Evolutionary conservation across 345 rosid species (phyloP), one percentile per base, ranked within the genome.

Genomic region (Heritiera littoralis): DNA sequence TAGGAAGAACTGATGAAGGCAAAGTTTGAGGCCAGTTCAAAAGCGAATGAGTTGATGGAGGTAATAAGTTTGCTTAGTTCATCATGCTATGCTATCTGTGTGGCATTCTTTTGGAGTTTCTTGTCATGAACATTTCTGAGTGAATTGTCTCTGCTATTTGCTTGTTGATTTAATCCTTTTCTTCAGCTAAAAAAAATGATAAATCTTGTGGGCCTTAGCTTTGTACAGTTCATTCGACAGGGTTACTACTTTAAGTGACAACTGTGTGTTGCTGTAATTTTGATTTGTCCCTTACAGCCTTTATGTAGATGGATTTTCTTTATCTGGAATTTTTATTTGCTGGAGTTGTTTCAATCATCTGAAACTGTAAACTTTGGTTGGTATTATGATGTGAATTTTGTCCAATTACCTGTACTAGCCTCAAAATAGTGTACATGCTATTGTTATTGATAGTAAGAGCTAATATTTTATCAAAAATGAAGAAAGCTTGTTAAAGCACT

Each of bases 1-100:
- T 83, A 97, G 99, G 99, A 96, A 83, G 97, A 96, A 82, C 74
- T 90, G 89, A 78, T 94, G 85, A 92, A 89, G 86, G 90, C 92
- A 84, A 96, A 91, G 86, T 74, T 77, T 61, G 99, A 94, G 81
- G 95, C 97, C 48, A 85, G 89, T 77, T 83, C 94, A 3, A 96
- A 86, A 87, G 28, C 76, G 56, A 91, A 88, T 80, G 93, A 87
- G 82, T 81, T 96, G 66, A 84, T 75, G 43, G 98, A 96, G 97
- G 99, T 96, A 87, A 83, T 67, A 7, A 61, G 38, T 83, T 78
- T 51, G 13, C 35, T 61, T 45, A 40, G 14, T 68, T 66, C 74
- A 28, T 78, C 7, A 32, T 48, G 46, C 69, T 14, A 30, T 35
- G 20, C 35, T 30, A 35, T 77, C 63, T 48, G 20, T 56, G 35